Evolutionary conservation across 2,329 filamentous ascomycete genomes (phyloP).

Genomic region (Sclerotinia borealis): DNA sequence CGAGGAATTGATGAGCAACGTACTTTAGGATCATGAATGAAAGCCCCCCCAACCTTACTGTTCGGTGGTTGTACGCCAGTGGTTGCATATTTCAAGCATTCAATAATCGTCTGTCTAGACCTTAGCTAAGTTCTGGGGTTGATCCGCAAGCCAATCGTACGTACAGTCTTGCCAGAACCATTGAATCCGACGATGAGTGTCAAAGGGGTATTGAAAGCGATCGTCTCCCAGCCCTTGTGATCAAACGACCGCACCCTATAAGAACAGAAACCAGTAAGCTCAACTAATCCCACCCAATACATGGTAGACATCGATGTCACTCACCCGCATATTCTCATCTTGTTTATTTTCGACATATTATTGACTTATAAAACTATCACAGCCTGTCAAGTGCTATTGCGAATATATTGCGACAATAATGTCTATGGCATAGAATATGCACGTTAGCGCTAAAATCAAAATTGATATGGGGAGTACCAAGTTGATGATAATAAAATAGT

Average conservation of each 20-base stretch:
- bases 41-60: conserved; percentile 78
- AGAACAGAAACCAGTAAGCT: not conserved
- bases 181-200: conserved; percentile 97
- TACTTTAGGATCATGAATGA: conserved; percentile 94
- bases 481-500: not conserved
- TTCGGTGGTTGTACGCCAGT: conserved; percentile 91
- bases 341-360: conserved; percentile 76
- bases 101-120: conserved; percentile 73
- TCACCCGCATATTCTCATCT: conserved; percentile 75
- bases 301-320: not conserved
- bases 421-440: not conserved
- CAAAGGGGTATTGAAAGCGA: conserved; percentile 82
- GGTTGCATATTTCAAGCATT: conserved; percentile 96
- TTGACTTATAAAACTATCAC: not conserved
- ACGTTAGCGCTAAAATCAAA: accelerated
- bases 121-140: conserved; percentile 8
- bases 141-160: conserved; percentile 10
- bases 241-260: conserved; percentile 78
- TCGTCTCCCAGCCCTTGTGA: conserved; percentile 66
- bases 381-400: not conserved
- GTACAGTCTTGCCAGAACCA: conserved; percentile 86
- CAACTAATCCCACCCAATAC: not conserved
- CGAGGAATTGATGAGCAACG: conserved; percentile 3
- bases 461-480: not conserved
- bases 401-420: not conserved